phyloP scores from a whole-genome alignment of 495 filamentous ascomycete species.

The Podospora tetraspora region DNA sequence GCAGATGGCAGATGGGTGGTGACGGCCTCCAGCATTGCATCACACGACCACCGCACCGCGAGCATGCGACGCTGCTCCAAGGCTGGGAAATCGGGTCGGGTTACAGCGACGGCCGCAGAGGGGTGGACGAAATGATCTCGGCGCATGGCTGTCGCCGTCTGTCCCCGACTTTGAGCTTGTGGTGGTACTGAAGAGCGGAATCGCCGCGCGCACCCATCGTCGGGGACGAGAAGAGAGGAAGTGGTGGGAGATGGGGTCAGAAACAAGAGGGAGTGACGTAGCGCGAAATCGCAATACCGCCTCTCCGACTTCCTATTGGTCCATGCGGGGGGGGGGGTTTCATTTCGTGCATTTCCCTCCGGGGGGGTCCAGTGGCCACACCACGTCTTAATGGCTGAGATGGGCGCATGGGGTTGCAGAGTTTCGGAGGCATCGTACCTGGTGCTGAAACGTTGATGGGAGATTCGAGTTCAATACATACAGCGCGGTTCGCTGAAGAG shows the following conservation, averaged over 20 bases:
- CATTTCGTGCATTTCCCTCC: background rate
- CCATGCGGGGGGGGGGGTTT: background rate
- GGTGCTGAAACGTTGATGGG: background rate
- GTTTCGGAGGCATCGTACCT: background rate
- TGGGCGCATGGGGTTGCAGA: background rate
- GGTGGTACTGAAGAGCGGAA: background rate
- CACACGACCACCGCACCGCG: background rate
- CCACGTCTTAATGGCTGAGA: too few species aligned
- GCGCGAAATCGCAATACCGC: background rate
- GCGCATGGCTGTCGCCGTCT: too few species aligned
- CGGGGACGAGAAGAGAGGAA: background rate
- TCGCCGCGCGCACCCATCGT: background rate
- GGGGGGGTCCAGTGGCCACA: background rate
- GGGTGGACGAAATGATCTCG: background rate
- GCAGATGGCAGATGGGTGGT: background rate
- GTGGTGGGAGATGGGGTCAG: background rate
- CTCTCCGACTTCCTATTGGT: background rate
- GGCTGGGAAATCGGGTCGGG: background rate
- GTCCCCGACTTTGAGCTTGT: too few species aligned
- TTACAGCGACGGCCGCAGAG: background rate
- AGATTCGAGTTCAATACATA: background rate
- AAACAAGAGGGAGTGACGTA: background rate
- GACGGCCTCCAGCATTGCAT: background rate
- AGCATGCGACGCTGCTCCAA: background rate
- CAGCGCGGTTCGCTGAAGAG: background rate